Percentiles rank a stretch among this genome's conserved stretches.
phyloP scores from a whole-genome alignment of 2,329 filamentous ascomycete genomes.

The Paracorniculantispora psalliotae region DNA sequence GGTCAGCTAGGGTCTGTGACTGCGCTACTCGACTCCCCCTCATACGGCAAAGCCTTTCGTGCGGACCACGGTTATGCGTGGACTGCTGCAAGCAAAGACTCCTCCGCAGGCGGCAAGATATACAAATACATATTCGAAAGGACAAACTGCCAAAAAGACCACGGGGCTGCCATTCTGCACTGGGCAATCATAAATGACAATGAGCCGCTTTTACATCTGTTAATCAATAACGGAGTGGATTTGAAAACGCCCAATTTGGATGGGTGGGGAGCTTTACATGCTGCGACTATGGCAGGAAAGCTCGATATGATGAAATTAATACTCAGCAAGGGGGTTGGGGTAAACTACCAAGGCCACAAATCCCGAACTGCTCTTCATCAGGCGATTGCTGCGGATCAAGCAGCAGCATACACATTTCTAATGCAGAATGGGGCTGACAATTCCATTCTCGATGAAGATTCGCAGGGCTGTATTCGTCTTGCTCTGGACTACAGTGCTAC shows the following conservation, averaged over 20 bases:
- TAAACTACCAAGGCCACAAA: background rate
- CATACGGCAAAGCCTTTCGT: background rate
- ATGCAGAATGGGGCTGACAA: conserved; percentile 11
- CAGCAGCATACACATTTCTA: background rate
- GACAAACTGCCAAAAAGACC: background rate
- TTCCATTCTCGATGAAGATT: background rate
- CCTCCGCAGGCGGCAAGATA: background rate
- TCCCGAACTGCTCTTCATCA: background rate
- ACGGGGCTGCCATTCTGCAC: background rate
- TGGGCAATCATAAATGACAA: background rate
- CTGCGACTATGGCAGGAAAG: background rate
- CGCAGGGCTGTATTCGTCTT: background rate
- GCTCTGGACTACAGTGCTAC: background rate
- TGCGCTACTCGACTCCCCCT: background rate
- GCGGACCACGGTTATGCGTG: background rate
- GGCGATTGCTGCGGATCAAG: background rate
- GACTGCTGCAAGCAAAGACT: background rate
- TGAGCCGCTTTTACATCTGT: background rate
- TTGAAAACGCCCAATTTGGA: background rate
- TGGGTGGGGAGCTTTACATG: background rate
- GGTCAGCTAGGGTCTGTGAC: background rate
- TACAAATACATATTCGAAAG: background rate
- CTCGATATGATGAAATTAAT: background rate
- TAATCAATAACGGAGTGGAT: background rate
- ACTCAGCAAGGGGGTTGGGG: background rate